These are phyloP conservation scores for Cyclocybe aegerita DNA, from an alignment of 768 basidiomycete genomes.

Conservation along the genomic window DNA sequence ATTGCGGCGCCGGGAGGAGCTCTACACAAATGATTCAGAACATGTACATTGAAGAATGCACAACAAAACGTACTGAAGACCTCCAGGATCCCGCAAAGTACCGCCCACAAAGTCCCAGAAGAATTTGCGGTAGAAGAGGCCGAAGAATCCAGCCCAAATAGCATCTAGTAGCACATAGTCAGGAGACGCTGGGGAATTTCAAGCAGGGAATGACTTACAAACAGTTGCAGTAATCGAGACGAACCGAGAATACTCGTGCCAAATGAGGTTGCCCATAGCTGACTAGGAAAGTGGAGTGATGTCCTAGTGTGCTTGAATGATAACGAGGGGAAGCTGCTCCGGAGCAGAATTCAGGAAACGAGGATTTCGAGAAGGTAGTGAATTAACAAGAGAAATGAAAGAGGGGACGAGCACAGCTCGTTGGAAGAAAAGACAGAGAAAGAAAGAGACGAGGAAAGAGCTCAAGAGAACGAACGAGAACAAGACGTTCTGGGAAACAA, in stretches of 20 bases:
- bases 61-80: constrained; percentile 60
- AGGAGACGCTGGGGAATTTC: neutral
- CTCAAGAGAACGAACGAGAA: constrained; percentile 16
- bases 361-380: constrained; percentile 25
- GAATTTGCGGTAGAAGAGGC: constrained; percentile 86
- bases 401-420: constrained; percentile 36
- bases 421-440: constrained; percentile 19
- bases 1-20: constrained; percentile 57
- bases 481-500: constrained; percentile 1
- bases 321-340: constrained; percentile 18
- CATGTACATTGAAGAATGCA: neutral
- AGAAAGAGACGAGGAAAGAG: constrained; percentile 18
- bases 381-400: constrained; percentile 26
- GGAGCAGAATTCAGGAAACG: constrained; percentile 19
- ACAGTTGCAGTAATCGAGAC: constrained; percentile 67
- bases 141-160: constrained; percentile 82
- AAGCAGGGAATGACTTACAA: constrained; percentile 50
- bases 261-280: constrained; percentile 78
- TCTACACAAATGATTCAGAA: constrained; percentile 31
- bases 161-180: constrained; percentile 48
- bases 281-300: constrained; percentile 7
- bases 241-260: constrained; percentile 76
- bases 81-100: constrained; percentile 74
- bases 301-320: constrained; percentile 14
- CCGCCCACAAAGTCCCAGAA: constrained; percentile 96